Base-by-base conservation (phyloP, 768 basidiomycete species). In the Tremella mesenterica region DNA sequence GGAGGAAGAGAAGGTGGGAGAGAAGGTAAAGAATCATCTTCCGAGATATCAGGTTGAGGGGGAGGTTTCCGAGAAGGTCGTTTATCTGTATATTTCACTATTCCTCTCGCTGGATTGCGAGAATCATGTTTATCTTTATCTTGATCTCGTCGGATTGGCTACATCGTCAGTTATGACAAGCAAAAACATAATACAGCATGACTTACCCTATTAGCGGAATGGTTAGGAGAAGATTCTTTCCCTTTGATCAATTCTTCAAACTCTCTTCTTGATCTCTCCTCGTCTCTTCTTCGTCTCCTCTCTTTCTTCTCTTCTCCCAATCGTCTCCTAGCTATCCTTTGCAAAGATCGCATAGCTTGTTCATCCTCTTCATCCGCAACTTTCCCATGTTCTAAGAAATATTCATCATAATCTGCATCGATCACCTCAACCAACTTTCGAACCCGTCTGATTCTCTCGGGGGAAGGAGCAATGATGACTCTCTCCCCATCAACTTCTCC, bases 371-470 rank as follows among this genome's bases (percentile, higher is more conserved):
- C 64, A 39, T 61, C 64, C 14, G 61, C 56, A 3, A 45, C 53
- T 20, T 4, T 6, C 0, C 63, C 67, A 47, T 60, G 57, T 38
- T 60, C 55, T 20, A 58, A 25, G 43, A 63, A 62, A 44, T 56
- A 69, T 27, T 63, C 65, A 36, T 63, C 63, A 31, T 46, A 53
- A 51, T 69, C 69, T 10, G 54, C 47, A 30, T 65, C 63, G 5
- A 39, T 48, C 25, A 65, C 21, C 27, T 45, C 30, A 20, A 52
- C 54, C 13, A 57, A 55, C n/a, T 46, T 25, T 8, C 48, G 52
- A 18, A 18, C 46, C 26, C 46, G 44, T 25, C 30, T 16, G 16
- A 18, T 25, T 16, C 18, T 50, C 16, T 25, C 25, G 1, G 56
- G 58, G 12, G 60, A 58, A 28, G 49, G 48, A 2, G 58, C 57